Evolutionary conservation across 805 yeast species (phyloP).

Genomic region (Candida ortonii): DNA sequence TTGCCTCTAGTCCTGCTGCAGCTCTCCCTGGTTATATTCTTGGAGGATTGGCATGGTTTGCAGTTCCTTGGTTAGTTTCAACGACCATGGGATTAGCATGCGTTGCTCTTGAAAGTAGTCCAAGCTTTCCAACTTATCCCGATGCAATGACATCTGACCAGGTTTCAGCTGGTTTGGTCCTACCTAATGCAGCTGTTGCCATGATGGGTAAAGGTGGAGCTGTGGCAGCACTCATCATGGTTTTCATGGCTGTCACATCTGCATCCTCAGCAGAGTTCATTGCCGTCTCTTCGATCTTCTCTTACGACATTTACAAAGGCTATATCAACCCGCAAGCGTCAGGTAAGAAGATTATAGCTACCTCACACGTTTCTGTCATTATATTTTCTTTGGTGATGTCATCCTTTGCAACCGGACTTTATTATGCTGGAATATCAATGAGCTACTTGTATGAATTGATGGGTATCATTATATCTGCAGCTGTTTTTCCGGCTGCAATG

Average conservation of each 20-base stretch:
- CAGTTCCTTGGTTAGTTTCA: conserved; percentile 79
- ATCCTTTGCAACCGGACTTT: conserved; percentile 77
- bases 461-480: conserved; percentile 88
- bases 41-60: conserved; percentile 91
- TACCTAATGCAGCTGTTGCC: conserved; percentile 79
- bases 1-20: conserved; percentile 65
- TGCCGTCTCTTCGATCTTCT: conserved; percentile 79
- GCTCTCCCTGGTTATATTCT: conserved; percentile 84
- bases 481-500: conserved; percentile 73
- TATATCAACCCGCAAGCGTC: conserved; percentile 77
- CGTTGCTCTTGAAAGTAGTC: conserved; percentile 63
- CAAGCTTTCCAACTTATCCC: conserved; percentile 81
- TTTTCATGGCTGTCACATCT: conserved; percentile 90
- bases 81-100: conserved; percentile 88
- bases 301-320: conserved; percentile 81
- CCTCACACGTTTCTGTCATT: conserved; percentile 67
- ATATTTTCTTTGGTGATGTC: conserved; percentile 62
- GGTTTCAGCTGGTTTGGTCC: conserved; percentile 76
- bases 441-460: conserved; percentile 83
- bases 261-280: conserved; percentile 91
- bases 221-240: conserved; percentile 70
- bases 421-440: conserved; percentile 79
- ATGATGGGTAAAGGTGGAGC: conserved; percentile 88
- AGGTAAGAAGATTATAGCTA: conserved; percentile 66
- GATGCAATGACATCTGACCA: conserved; percentile 60